These are phyloP conservation scores for Colletotrichum coccodes DNA, from an alignment of 2,329 filamentous ascomycete species.

Conservation along the genomic window DNA sequence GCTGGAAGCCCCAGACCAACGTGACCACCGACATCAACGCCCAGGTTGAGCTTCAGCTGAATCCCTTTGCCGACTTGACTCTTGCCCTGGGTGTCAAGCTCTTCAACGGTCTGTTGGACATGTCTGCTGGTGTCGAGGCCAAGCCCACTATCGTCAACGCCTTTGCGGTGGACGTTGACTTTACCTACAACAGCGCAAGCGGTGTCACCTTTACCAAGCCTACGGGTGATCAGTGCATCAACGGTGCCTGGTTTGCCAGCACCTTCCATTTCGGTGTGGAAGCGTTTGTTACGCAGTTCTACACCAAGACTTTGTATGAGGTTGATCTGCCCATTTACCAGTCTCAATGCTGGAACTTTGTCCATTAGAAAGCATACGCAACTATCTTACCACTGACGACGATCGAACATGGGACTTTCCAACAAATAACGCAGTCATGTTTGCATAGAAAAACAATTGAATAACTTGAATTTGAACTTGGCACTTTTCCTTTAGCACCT, in stretches of 20 bases:
- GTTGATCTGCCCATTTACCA: constrained; percentile 27
- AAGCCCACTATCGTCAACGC: constrained; percentile 48
- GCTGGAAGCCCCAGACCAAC: constrained; percentile 48
- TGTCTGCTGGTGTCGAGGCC: constrained; percentile 48
- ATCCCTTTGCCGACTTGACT: constrained; percentile 46
- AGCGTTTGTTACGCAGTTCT: constrained; percentile 29
- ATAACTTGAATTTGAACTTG: too few species aligned
- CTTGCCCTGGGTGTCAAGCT: constrained; percentile 50
- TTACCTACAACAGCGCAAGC: constrained; percentile 18
- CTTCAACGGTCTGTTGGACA: constrained; percentile 47
- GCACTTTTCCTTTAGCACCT: too few species aligned
- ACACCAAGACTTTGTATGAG: constrained; percentile 29
- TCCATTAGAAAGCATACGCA: background rate
- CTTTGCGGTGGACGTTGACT: constrained; percentile 45
- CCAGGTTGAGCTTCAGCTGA: constrained; percentile 42
- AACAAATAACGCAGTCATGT: too few species aligned
- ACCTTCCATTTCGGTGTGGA: constrained; percentile 29
- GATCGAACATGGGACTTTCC: too few species aligned
- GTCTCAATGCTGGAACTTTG: constrained; percentile 33
- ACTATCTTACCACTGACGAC: background rate
- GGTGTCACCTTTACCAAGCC: constrained; percentile 23
- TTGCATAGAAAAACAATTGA: too few species aligned
- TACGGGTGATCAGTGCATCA: constrained; percentile 14
- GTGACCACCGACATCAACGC: constrained; percentile 44
- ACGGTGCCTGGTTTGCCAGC: constrained; percentile 35